These are phyloP conservation scores for Calonectria pseudoreteaudii DNA, from an alignment of 2,329 filamentous ascomycete species.

Conservation along the genomic window DNA sequence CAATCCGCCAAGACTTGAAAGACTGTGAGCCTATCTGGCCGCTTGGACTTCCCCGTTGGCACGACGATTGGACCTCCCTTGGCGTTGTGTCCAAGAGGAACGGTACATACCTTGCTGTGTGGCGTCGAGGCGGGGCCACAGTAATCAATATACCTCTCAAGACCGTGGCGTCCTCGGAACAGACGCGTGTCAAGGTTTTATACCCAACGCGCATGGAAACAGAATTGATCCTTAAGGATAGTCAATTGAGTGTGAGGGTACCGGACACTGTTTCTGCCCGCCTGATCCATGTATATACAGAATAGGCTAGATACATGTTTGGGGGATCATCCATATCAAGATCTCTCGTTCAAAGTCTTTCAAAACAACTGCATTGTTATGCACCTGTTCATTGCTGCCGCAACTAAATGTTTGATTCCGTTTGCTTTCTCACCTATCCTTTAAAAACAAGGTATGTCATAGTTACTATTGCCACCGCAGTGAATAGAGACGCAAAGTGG, in stretches of 20 bases:
- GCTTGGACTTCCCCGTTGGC: constrained; percentile 47
- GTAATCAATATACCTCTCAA: constrained; percentile 8
- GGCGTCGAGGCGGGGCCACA: background rate
- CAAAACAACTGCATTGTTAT: too few species aligned
- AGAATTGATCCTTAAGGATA: constrained; percentile 15
- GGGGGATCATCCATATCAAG: too few species aligned
- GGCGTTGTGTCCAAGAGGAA: constrained; percentile 34
- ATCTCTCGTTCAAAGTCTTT: too few species aligned
- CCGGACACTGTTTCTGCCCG: constrained; percentile 24
- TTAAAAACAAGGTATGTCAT: too few species aligned
- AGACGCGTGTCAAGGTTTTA: constrained; percentile 16
- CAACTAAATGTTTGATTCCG: too few species aligned
- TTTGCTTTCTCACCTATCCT: too few species aligned
- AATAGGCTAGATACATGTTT: background rate
- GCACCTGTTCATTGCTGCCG: too few species aligned
- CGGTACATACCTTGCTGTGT: constrained; percentile 25
- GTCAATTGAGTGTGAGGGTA: constrained; percentile 10
- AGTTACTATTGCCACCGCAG: too few species aligned
- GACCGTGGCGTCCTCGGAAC: background rate
- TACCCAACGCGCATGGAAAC: constrained; percentile 23
- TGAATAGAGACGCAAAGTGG: too few species aligned
- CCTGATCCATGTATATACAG: constrained; percentile 1
- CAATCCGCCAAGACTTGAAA: constrained; percentile 37
- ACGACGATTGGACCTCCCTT: constrained; percentile 46
- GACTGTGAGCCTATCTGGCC: constrained; percentile 46